Evolutionary conservation across 2,329 filamentous ascomycete genomes (phyloP).

Genomic region (Cercospora citrullina): DNA sequence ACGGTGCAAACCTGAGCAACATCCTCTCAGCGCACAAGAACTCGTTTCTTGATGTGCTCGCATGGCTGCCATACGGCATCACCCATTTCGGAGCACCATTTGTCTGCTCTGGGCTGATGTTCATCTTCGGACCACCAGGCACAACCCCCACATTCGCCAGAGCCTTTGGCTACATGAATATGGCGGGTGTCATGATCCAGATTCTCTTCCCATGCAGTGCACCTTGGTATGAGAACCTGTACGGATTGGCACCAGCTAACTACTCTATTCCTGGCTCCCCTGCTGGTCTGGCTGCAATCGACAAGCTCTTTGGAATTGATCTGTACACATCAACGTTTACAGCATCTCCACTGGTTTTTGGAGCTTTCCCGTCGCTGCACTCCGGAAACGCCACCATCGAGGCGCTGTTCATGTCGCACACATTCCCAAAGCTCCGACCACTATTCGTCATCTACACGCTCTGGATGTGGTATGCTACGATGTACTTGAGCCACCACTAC

Average conservation of each 20-base stretch:
- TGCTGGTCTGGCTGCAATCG: conserved; percentile 83
- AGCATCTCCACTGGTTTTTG: conserved; percentile 87
- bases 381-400: conserved; percentile 86
- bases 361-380: conserved; percentile 91
- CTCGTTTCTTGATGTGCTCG: conserved; percentile 78
- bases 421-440: conserved; percentile 79
- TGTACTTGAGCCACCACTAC: conserved; percentile 98
- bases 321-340: conserved; percentile 92
- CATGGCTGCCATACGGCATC: conserved; percentile 91
- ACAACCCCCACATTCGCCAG: conserved; percentile 81
- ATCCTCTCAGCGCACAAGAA: conserved; percentile 89
- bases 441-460: conserved; percentile 80
- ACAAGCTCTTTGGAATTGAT: conserved; percentile 85
- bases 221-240: conserved; percentile 94
- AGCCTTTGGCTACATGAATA: conserved; percentile 89
- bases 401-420: conserved; percentile 88
- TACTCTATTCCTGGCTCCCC: conserved; percentile 90
- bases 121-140: conserved; percentile 84
- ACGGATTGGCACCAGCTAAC: conserved; percentile 85
- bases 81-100: conserved; percentile 86
- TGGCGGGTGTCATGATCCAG: conserved; percentile 83
- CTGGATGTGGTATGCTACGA: conserved; percentile 98
- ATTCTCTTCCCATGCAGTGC: conserved; percentile 90
- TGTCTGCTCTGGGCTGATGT: conserved; percentile 75
- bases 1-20: conserved; percentile 93